Conservation (phyloP, 768 basidiomycete species). For the Scleroderma bovista region DNA sequence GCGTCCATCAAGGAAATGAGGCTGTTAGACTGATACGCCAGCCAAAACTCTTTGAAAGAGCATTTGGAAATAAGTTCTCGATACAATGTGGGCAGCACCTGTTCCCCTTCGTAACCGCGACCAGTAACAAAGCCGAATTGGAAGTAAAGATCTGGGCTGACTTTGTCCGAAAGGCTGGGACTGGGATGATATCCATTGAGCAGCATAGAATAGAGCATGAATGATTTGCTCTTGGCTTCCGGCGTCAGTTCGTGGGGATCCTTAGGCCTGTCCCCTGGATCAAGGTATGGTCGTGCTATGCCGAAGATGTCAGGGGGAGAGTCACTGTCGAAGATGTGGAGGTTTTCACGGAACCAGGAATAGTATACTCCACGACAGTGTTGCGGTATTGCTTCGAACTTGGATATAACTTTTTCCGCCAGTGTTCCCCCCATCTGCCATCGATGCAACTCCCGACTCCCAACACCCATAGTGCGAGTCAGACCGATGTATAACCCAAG, state of each 20-base stretch:
- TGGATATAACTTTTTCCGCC: constrained; percentile 24
- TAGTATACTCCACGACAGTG: constrained; percentile 24
- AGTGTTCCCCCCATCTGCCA: constrained; percentile 30
- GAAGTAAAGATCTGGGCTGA: not conserved
- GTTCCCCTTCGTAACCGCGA: not conserved
- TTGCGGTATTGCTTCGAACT: constrained; percentile 20
- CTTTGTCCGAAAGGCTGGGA: not conserved
- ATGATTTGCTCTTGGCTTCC: not conserved
- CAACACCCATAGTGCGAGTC: constrained; percentile 11
- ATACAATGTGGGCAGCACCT: constrained; percentile 13
- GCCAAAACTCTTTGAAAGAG: constrained; percentile 33
- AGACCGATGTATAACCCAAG: constrained; percentile 30
- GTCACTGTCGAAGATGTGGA: constrained; percentile 20
- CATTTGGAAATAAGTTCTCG: constrained; percentile 20
- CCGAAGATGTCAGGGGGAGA: not conserved
- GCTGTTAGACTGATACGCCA: constrained; percentile 18
- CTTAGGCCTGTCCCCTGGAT: not conserved
- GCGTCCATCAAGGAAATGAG: constrained; percentile 25
- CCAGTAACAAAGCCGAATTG: constrained; percentile 14
- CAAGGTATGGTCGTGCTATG: not conserved
- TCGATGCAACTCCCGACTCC: constrained; percentile 20
- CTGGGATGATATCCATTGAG: constrained; percentile 1
- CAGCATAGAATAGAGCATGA: not conserved
- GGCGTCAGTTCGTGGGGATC: not conserved
- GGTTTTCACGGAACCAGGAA: constrained; percentile 31